Evolutionary conservation across 495 filamentous ascomycete species (phyloP).

Genomic region (Xylaria curta): DNA sequence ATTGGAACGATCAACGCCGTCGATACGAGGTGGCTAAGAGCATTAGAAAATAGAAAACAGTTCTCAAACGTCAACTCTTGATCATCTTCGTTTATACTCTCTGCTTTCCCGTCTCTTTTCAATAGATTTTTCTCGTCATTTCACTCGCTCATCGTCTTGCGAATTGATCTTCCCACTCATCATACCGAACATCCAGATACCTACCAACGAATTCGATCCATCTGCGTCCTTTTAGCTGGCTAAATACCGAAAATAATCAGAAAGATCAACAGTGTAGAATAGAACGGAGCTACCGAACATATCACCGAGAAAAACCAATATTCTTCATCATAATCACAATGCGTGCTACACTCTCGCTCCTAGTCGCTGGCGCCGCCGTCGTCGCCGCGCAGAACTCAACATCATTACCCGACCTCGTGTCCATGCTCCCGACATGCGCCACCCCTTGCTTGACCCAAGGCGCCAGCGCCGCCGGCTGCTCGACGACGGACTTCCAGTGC

Average conservation of each 20-base stretch:
- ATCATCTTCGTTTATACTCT: neutral
- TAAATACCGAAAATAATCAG: neutral
- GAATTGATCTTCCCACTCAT: neutral
- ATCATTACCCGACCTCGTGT: conserved; percentile 37
- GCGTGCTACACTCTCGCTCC: conserved; percentile 34
- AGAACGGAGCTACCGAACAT: neutral
- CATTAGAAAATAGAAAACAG: conserved; percentile 5
- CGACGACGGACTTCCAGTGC: conserved; percentile 37
- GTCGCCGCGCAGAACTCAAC: conserved; percentile 40
- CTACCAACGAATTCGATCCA: neutral
- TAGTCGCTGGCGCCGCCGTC: conserved; percentile 36
- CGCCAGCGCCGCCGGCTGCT: conserved; percentile 31
- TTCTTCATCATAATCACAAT: conserved; percentile 25
- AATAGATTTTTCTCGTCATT: neutral
- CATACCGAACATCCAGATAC: neutral
- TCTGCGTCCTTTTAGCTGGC: neutral
- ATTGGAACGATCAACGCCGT: neutral
- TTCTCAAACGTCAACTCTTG: neutral
- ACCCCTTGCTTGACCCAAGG: conserved; percentile 31
- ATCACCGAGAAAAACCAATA: neutral
- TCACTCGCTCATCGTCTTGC: neutral
- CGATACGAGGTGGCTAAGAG: conserved; percentile 24
- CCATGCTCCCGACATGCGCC: conserved; percentile 38
- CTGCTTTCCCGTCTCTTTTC: neutral
- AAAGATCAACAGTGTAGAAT: neutral